Base-by-base conservation (phyloP, 2,329 filamentous ascomycete species). In the Nannizziopsis barbatae region DNA sequence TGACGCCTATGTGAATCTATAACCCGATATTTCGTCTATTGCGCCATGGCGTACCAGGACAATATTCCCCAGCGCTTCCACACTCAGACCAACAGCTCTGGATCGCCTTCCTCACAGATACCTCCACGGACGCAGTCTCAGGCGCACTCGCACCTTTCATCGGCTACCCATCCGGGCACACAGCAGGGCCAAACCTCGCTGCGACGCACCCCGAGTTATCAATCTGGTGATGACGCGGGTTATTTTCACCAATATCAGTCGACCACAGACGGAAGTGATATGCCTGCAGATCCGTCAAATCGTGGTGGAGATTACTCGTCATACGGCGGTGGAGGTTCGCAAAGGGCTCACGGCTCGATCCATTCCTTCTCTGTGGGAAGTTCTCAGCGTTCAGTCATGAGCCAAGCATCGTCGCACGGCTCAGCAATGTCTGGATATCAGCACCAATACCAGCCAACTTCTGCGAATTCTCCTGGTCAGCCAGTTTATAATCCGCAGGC, bases 221-320 rank as follows among this genome's bases (percentile, higher is more conserved):
- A 87, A 63, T 79, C 75, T 56, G 84, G 83, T 55, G 86, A 92
- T 63, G 84, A 90, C 62, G 71, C 73, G 42, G 67, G 70, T 42
- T 77, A 80, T 48, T 67, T 69, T 50, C 65, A 68, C 50, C 48
- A 61, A 8, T 27, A 15, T 17, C 43, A 46, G 22, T 17, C 36
- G n/a, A 22, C 3, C 14, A 45, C 60, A 8, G 11, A 17, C 27
- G 36, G 32, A 42, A 40, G 33, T 27, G 37, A 47, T 18, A 39
- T n/a, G 31, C 56, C 57, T 38, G 56, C 56, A 27, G 55, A 59
- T 40, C 56, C 57, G 36, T 35, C 58, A 12, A 59, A 58, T 49
- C 63, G 66, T 50, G 62, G 61, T 35, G 68, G 68, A 47, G 56
- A 58, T 14, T 60, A 59, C 47, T 49, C 60, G 47, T 60, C 58